Evolutionary conservation across 1,284 basidiomycete species (phyloP).

Genomic region (Fomes fomentarius): DNA sequence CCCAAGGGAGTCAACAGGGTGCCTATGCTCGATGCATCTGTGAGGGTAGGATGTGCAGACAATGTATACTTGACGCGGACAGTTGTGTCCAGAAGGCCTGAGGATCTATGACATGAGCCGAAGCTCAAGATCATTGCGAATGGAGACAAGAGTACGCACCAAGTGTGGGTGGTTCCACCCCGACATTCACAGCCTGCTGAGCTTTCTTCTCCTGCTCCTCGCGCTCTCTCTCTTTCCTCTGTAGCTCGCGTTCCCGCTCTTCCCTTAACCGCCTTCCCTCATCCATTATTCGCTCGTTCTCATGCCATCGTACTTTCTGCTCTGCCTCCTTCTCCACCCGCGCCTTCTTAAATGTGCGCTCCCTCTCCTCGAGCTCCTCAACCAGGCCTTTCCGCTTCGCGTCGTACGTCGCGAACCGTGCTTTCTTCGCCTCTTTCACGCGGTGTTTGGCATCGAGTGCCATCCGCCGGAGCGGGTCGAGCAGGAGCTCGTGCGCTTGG

Average conservation of each 20-base stretch:
- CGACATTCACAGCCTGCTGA: conserved; percentile 21
- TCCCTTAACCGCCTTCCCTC: conserved; percentile 75
- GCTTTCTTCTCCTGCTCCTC: conserved; percentile 36
- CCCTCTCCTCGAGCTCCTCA: conserved; percentile 84
- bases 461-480: conserved; percentile 83
- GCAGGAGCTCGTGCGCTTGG: conserved; percentile 82
- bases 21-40: conserved; percentile 52
- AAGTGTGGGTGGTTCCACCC: conserved; percentile 53
- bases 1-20: conserved; percentile 63
- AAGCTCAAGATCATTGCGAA: background rate
- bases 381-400: conserved; percentile 80
- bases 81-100: conserved; percentile 72
- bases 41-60: conserved; percentile 57
- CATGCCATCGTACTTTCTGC: conserved; percentile 57
- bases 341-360: conserved; percentile 79
- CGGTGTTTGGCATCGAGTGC: conserved; percentile 82
- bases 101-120: background rate
- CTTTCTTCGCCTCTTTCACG: conserved; percentile 69
- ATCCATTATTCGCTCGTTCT: conserved; percentile 79
- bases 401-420: conserved; percentile 78
- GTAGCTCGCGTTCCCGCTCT: conserved; percentile 60
- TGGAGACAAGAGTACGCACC: conserved; percentile 40
- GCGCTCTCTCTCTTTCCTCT: conserved; percentile 44
- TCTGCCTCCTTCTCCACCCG: conserved; percentile 63
- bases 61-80: conserved; percentile 70